Base-by-base conservation (phyloP, 306 rosid species). In the Medicago lupulina region DNA sequence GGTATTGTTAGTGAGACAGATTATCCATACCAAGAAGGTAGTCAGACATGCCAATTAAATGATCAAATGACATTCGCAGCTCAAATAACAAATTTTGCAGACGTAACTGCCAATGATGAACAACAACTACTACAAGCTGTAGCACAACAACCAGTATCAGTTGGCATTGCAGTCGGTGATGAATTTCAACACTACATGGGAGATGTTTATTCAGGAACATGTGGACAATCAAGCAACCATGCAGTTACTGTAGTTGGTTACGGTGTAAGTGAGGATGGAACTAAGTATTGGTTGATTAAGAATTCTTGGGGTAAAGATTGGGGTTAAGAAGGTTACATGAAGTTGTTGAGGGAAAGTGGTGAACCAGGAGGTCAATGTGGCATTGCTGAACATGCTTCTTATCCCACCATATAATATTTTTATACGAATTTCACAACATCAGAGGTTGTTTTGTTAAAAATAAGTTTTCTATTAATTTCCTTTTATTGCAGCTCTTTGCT, bases 261-360 rank as follows among this genome's bases (percentile, higher is more conserved):
- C 16, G 57, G 57, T 6, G 10, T 50, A 50, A n/a, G 19, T 1
- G 25, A 17, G 8, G 59, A 69, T 0, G 76, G 70, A 8, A 77
- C 6, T 0, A 77, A 77, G 49, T 67, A 25, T 44, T 77, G 81
- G 69, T 67, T 77, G 75, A 43, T 67, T 8, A 77, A 77, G 62
- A 77, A 77, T 18, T 70, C 62, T 0, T 77, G 76, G 76, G 70
- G 76, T 9, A 2, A 44, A 6, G 0, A 1, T 0, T 68, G 75
- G 81, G 81, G 75, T 19, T 76, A 77, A 14, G 3, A 11, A 0
- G 81, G 81, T 0, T 77, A 68, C 51, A 77, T 77, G 81, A 79
- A 12, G 50, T 28, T 72, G 68, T 16, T 50, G 0, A 71, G 73
- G 51, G 73, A 71, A 3, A 41, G 11, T 53, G 78, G 40, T 62